Evolutionary conservation across 352 stramenopile species (phyloP).

Genomic region (Pythium myriotylum): DNA sequence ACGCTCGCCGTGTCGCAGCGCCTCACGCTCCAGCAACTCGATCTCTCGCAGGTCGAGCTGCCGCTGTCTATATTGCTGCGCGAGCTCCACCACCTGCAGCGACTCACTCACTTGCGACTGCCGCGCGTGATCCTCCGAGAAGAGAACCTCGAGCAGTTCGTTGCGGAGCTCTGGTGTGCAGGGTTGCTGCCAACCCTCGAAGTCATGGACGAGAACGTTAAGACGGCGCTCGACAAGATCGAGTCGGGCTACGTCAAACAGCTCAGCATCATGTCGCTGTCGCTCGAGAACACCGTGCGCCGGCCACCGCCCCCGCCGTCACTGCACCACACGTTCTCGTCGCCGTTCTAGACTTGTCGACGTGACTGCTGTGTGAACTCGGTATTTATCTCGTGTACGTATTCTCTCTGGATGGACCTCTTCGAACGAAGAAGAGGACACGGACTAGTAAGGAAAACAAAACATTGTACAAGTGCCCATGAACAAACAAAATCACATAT

Average conservation of each 20-base stretch:
- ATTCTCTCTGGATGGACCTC: not conserved
- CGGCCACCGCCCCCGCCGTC: not conserved
- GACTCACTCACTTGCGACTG: conserved; percentile 65
- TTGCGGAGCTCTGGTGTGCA: conserved; percentile 61
- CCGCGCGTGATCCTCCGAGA: conserved; percentile 63
- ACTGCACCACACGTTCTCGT: conserved; percentile 23
- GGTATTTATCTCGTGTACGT: conserved; percentile 13
- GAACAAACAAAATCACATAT: conserved; percentile 2
- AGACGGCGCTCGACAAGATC: conserved; percentile 66
- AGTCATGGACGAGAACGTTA: conserved; percentile 62
- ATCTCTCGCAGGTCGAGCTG: conserved; percentile 55
- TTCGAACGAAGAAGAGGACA: not conserved
- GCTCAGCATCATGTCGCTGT: conserved; percentile 67
- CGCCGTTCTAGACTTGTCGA: conserved; percentile 13
- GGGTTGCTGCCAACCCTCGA: conserved; percentile 50
- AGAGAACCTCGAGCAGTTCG: conserved; percentile 76
- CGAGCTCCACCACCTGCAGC: conserved; percentile 52
- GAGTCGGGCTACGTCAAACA: conserved; percentile 72
- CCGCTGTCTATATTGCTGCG: conserved; percentile 67
- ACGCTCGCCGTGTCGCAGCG: conserved; percentile 51
- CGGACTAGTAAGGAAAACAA: not conserved
- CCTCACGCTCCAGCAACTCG: conserved; percentile 61
- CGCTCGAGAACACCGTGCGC: conserved; percentile 34
- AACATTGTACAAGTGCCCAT: not conserved
- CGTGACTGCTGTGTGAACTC: too few relatives aligned